A percentile compares a stretch with the other conserved stretches of the same genome.
These are phyloP conservation scores for Tulasnella calospora DNA, from an alignment of 768 basidiomycete genomes.

Conservation along the genomic window DNA sequence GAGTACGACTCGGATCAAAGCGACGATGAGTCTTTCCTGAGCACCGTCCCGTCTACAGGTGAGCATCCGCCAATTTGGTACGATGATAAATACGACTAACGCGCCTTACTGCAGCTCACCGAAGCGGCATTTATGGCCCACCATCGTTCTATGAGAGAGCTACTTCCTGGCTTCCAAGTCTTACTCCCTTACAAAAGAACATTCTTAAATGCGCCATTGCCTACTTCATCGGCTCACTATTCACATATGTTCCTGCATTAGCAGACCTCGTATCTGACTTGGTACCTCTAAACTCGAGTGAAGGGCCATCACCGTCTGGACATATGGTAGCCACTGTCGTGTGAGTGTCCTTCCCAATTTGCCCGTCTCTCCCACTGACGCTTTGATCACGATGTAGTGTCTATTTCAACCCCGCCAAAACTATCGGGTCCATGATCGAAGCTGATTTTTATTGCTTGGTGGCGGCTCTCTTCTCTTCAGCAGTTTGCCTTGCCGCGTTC, in stretches of 20 bases:
- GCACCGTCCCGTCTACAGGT: background rate
- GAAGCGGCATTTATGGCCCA: background rate
- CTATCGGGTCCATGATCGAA: constrained; percentile 87
- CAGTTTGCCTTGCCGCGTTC: constrained; percentile 73
- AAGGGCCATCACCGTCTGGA: constrained; percentile 65
- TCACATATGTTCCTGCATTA: constrained; percentile 80
- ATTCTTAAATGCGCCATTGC: constrained; percentile 88
- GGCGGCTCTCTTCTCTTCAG: constrained; percentile 62
- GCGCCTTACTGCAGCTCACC: background rate
- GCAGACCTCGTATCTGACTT: constrained; percentile 63
- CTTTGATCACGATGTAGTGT: constrained; percentile 40
- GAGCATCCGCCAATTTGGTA: background rate
- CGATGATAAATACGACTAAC: background rate
- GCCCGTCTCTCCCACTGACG: constrained; percentile 29
- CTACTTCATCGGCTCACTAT: constrained; percentile 84
- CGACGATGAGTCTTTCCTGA: background rate
- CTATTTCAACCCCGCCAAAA: constrained; percentile 93
- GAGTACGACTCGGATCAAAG: background rate
- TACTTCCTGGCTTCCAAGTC: constrained; percentile 22
- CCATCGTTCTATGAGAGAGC: background rate
- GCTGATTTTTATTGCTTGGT: constrained; percentile 75
- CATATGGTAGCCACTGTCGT: constrained; percentile 87
- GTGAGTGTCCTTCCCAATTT: constrained; percentile 44
- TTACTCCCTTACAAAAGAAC: constrained; percentile 50
- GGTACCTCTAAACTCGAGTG: constrained; percentile 47